Base-by-base conservation (phyloP, 2,329 filamentous ascomycete genomes). In the Myotisia sp. region DNA sequence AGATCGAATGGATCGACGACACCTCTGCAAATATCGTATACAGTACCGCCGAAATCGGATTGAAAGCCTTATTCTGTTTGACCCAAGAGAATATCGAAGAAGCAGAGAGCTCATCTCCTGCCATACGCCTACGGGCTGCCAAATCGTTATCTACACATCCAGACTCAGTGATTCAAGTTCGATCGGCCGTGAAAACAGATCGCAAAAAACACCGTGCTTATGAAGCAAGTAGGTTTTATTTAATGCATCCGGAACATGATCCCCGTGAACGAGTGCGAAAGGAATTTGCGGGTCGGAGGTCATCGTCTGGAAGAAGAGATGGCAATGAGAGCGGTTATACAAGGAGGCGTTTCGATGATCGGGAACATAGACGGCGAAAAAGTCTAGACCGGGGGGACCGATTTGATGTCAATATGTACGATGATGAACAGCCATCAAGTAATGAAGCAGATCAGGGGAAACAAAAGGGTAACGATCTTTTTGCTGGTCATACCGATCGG, bases 1-100 rank as follows among this genome's bases (percentile, higher is more conserved):
- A 71, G 41, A 66, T 94, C 42, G 85, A 95, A 60, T 98, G 90
- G 90, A 84, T 98, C 44, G 83, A 95, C 54, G 90, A 98, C 56
- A 76, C 74, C 5, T 87, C 84, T 0, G 83, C 84, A 42, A 95
- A 95, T 52, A 65, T 94, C 34, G 58, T 92, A 34, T 95, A 90
- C 60, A 63, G 65, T 37, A 65, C 61, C 22, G 50, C 63, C 8
- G 62, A 68, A 28, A 57, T 67, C 8, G 74, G 74, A 2, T 48
- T 63, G 4, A 54, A 64, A 33, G 74, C 73, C 13, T 59, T 79
- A 16, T 48, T 53, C 20, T 60, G 63, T 3, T 60, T 79, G 30
- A 58, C 56, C 3, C 51, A 60, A 37, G 44, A 46, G 14, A 34
- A 41, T 5, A 30, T 50, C 12, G 54, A 55, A 33, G 55, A 57